These are phyloP conservation scores for Trichophyton simii DNA, from an alignment of 2,329 filamentous ascomycete species.

Conservation along the genomic window DNA sequence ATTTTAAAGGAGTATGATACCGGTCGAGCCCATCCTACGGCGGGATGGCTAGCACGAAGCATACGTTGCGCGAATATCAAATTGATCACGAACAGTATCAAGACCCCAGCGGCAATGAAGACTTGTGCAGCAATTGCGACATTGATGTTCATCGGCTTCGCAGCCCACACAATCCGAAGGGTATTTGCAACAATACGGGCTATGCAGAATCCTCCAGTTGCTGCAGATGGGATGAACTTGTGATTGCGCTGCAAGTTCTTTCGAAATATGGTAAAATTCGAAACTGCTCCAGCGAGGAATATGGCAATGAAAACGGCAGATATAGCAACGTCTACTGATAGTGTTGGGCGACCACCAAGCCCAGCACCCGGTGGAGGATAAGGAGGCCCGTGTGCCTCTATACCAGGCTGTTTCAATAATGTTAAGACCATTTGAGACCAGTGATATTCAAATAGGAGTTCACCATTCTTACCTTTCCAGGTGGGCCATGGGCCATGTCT, in stretches of 20 bases:
- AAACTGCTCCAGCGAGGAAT: slow-evolving; percentile 31
- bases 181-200: slow-evolving; percentile 36
- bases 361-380: slow-evolving; percentile 23
- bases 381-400: slow-evolving; percentile 14
- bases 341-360: slow-evolving; percentile 40
- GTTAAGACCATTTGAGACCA: background rate
- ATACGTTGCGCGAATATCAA: slow-evolving; percentile 65
- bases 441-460: too few relatives aligned
- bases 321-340: slow-evolving; percentile 51
- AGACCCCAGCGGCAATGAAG: slow-evolving; percentile 59
- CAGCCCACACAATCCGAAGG: slow-evolving; percentile 47
- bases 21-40: slow-evolving; percentile 52
- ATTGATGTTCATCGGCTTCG: slow-evolving; percentile 29
- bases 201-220: slow-evolving; percentile 40
- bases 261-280: slow-evolving; percentile 36
- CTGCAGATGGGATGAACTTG: slow-evolving; percentile 39
- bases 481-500: background rate
- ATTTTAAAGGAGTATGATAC: slow-evolving; percentile 43
- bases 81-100: slow-evolving; percentile 67
- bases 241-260: slow-evolving; percentile 31
- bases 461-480: background rate
- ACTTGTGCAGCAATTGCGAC: slow-evolving; percentile 50
- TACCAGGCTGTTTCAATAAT: background rate
- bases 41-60: slow-evolving; percentile 58
- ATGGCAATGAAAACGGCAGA: slow-evolving; percentile 47